These are phyloP conservation scores for Gomphus sp. DNA, from an alignment of 1,284 basidiomycete species.

Conservation along the genomic window DNA sequence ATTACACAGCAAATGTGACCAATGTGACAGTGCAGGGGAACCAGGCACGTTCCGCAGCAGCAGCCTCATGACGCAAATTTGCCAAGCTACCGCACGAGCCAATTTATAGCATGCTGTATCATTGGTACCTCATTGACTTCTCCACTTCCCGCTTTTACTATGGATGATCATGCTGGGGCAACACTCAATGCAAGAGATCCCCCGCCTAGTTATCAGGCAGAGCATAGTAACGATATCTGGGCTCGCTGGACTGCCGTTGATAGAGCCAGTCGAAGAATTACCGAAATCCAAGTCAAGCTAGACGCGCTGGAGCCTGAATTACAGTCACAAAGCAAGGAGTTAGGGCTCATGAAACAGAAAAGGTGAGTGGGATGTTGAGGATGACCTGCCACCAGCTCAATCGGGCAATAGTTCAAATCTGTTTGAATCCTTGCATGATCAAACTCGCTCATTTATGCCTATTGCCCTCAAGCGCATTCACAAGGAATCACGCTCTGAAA, in stretches of 20 bases:
- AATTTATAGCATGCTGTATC: not conserved
- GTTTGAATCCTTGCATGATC: not conserved
- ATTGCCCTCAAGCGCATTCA: not conserved
- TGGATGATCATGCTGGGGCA: not conserved
- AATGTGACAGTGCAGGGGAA: too few species aligned
- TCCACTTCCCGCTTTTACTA: not conserved
- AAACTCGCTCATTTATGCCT: not conserved
- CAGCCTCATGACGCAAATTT: too few species aligned
- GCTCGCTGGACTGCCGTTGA: not conserved
- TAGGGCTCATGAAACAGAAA: not conserved
- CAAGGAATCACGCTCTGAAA: not conserved
- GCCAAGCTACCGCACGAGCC: not conserved
- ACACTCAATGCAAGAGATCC: slow-evolving; percentile 24
- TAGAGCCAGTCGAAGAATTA: not conserved
- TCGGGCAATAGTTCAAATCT: not conserved
- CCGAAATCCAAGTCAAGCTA: not conserved
- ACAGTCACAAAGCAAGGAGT: not conserved
- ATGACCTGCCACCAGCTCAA: not conserved
- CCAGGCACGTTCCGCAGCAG: too few species aligned
- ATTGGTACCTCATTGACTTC: not conserved
- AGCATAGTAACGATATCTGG: not conserved
- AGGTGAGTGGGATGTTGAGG: not conserved
- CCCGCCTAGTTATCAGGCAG: slow-evolving; percentile 24
- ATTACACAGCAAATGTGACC: too few species aligned
- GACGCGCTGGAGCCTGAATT: not conserved